A percentile compares a stretch with the other conserved stretches of the same genome.
phyloP scores from a whole-genome alignment of 2,329 filamentous ascomycete species.

The Meredithiella fracta region DNA sequence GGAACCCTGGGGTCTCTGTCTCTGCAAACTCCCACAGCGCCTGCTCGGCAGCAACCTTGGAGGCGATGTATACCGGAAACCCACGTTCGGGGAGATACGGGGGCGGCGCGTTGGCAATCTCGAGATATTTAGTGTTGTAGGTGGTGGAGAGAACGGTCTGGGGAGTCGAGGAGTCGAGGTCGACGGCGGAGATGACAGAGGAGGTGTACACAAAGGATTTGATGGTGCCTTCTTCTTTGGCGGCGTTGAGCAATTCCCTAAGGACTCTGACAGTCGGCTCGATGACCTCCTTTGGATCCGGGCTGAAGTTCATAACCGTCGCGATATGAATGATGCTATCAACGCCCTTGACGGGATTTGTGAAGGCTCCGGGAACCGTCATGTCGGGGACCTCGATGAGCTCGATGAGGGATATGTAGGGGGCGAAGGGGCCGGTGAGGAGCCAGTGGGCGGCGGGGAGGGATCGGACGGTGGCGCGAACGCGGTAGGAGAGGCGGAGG shows the following conservation, averaged over 20 bases:
- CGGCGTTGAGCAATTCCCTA: conserved; percentile 21
- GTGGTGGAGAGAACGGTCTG: conserved; percentile 17
- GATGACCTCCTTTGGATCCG: conserved; percentile 26
- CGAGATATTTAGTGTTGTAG: conserved; percentile 22
- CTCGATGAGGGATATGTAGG: conserved; percentile 19
- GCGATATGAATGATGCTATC: conserved; percentile 25
- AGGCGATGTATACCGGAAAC: conserved; percentile 21
- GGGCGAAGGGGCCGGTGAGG: conserved; percentile 1
- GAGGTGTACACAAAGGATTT: conserved; percentile 27
- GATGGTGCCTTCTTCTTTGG: conserved; percentile 21
- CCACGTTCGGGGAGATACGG: conserved; percentile 19
- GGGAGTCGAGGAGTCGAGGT: conserved; percentile 12
- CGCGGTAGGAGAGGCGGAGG: conserved; percentile 22
- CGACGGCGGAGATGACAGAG: conserved; percentile 18
- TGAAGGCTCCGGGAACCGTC: conserved; percentile 16
- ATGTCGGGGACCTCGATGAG: conserved; percentile 22
- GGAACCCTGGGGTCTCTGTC: conserved; percentile 20
- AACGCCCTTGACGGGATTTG: conserved; percentile 17
- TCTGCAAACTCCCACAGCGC: conserved; percentile 23
- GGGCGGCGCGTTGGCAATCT: conserved; percentile 21
- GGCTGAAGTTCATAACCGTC: conserved; percentile 20
- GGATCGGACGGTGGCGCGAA: conserved; percentile 26
- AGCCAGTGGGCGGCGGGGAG: conserved; percentile 3
- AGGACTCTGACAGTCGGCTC: conserved; percentile 20
- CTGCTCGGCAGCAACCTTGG: conserved; percentile 23